Percentiles rank a stretch among this genome's conserved stretches.
phyloP scores from a whole-genome alignment of 148 eudicot species.

The Simmondsia chinensis region DNA sequence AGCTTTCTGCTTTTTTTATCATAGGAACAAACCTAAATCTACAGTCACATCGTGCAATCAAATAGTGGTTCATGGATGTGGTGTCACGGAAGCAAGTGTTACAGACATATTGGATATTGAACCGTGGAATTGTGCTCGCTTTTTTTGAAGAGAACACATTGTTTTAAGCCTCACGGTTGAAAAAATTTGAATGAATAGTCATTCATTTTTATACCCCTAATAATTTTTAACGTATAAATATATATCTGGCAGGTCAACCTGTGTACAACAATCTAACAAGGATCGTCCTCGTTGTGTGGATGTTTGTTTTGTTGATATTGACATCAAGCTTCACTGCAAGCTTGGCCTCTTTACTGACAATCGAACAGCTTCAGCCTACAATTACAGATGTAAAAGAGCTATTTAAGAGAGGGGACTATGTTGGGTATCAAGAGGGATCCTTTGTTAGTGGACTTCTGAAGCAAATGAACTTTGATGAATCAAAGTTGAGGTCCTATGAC shows the following conservation, averaged over 20 bases:
- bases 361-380: slow-evolving; percentile 39
- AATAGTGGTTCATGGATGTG: too few species aligned
- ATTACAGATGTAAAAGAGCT: slow-evolving; percentile 36
- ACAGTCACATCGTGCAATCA: too few species aligned
- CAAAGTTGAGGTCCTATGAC: slow-evolving; percentile 14
- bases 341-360: slow-evolving; percentile 52
- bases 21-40: too few species aligned
- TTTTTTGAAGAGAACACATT: too few species aligned
- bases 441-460: slow-evolving; percentile 20
- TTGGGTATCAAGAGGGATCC: slow-evolving; percentile 34
- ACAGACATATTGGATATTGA: too few species aligned
- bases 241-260: slow-evolving; percentile 29
- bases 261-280: slow-evolving; percentile 44
- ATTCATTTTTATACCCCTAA: too few species aligned
- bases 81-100: too few species aligned
- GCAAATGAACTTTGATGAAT: slow-evolving; percentile 4
- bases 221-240: too few species aligned
- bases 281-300: slow-evolving; percentile 61
- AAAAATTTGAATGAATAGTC: too few species aligned
- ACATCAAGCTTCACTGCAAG: slow-evolving; percentile 60
- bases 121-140: too few species aligned
- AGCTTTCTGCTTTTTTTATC: too few species aligned
- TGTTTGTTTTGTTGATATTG: slow-evolving; percentile 48
- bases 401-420: slow-evolving; percentile 18
- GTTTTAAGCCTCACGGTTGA: too few species aligned